Evolutionary conservation across 139 green algal species (phyloP).

Genomic region (Picocystis salinarum): DNA sequence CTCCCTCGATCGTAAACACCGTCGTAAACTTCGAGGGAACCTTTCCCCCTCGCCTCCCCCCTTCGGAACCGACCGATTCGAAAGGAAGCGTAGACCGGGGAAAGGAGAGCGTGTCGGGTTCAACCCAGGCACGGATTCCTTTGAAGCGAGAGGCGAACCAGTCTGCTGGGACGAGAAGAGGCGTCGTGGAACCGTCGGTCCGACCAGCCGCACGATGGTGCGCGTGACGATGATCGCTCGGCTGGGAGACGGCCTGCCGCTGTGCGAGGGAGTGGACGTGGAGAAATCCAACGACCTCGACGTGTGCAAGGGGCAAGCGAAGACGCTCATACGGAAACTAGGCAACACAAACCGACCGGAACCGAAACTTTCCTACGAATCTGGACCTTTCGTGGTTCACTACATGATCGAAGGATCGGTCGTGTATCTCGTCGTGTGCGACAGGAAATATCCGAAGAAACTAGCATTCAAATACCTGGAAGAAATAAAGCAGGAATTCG

Average conservation of each 20-base stretch:
- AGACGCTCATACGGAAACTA: no score
- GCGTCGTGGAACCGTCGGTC: no score
- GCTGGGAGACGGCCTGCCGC: slow-evolving; percentile 67
- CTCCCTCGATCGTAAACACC: no score
- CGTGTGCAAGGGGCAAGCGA: slow-evolving; percentile 82
- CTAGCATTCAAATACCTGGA: slow-evolving; percentile 97
- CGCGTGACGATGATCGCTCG: slow-evolving; percentile 82
- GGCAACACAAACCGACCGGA: no score
- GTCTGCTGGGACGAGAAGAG: no score
- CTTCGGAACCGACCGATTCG: no score
- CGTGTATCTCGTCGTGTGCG: slow-evolving; percentile 77
- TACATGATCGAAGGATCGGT: slow-evolving; percentile 73
- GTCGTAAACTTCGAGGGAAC: no score
- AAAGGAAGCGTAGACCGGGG: no score
- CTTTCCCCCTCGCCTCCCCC: no score
- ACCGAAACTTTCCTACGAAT: not conserved
- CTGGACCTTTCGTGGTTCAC: not conserved
- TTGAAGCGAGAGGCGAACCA: no score
- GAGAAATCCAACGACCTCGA: slow-evolving; percentile 74
- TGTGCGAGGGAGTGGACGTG: slow-evolving; percentile 85
- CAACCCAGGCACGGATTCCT: no score
- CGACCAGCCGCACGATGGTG: slow-evolving; percentile 81
- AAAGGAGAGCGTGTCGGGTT: no score
- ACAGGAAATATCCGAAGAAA: slow-evolving; percentile 87
- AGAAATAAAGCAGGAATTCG: slow-evolving; percentile 86